Percentiles rank a stretch among this genome's conserved stretches.
Conservation (phyloP, 805 yeast genomes). For the Barnettozyma wickerhamii region DNA sequence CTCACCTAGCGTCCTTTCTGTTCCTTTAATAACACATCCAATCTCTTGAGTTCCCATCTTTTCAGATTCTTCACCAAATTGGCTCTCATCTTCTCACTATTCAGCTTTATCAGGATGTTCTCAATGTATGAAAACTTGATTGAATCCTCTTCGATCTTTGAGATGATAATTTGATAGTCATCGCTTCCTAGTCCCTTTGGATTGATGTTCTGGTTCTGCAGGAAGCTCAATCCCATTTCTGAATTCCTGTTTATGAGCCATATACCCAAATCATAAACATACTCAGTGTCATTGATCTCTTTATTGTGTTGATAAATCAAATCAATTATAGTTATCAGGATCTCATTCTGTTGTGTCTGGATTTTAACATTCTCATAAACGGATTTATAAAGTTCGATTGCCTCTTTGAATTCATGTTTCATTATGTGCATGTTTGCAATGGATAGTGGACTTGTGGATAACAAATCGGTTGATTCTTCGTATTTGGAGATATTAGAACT, state of each 20-base stretch:
- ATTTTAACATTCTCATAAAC: conserved; percentile 1
- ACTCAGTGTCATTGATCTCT: conserved; percentile 2
- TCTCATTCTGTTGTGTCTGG: background rate
- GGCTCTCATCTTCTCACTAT: conserved; percentile 6
- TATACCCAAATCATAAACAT: conserved; percentile 6
- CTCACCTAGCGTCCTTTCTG: conserved; percentile 7
- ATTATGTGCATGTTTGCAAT: conserved; percentile 8
- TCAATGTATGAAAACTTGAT: conserved; percentile 9
- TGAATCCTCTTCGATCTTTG: conserved; percentile 9
- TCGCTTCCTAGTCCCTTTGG: background rate
- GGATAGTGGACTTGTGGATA: conserved; percentile 6
- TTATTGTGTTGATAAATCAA: conserved; percentile 2
- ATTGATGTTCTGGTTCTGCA: conserved; percentile 7
- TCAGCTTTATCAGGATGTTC: conserved; percentile 6
- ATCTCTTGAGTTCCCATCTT: conserved; percentile 6
- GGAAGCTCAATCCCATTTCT: conserved; percentile 6
- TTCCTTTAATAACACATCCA: conserved; percentile 1
- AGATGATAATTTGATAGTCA: conserved; percentile 5
- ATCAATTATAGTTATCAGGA: conserved; percentile 4
- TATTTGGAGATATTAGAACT: conserved; percentile 5
- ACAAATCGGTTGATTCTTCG: conserved; percentile 6
- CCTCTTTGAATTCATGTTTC: conserved; percentile 6
- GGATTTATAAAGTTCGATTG: conserved; percentile 2
- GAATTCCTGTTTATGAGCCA: conserved; percentile 8
- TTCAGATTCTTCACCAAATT: conserved; percentile 7